Conservation (phyloP, 202 grass and related monocot species). For the Dendrocalamus latiflorus region DNA sequence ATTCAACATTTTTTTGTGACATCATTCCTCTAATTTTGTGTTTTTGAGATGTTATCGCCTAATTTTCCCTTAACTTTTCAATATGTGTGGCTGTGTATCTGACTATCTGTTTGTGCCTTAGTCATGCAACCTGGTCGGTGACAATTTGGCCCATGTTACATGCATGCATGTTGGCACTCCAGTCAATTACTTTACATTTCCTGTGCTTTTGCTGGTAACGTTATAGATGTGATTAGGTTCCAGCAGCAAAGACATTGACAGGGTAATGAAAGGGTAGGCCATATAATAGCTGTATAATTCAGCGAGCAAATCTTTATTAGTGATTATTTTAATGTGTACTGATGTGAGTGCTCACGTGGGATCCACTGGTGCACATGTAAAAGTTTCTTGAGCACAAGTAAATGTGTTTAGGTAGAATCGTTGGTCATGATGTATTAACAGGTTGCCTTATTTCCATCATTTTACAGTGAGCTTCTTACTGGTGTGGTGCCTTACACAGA, state of each 20-base stretch:
- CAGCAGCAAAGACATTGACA: not conserved
- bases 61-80: not conserved
- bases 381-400: not conserved
- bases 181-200: not conserved
- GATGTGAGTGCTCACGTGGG: not conserved
- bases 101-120: not conserved
- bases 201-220: not conserved
- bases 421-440: not conserved
- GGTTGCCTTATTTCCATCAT: conserved; percentile 11
- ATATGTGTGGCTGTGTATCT: not conserved
- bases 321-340: not conserved
- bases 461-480: conserved; percentile 88
- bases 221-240: not conserved
- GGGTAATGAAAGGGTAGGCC: not conserved
- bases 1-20: not conserved
- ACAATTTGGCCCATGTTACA: not conserved
- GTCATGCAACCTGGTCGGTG: not conserved
- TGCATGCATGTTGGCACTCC: not conserved
- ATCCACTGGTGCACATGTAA: not conserved
- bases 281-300: not conserved
- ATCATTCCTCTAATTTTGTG: not conserved
- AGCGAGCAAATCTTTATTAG: not conserved
- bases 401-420: not conserved
- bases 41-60: not conserved
- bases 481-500: conserved; percentile 94